These are phyloP conservation scores for Wickerhamiella vanderwaltii DNA, from an alignment of 805 yeast species.

Conservation along the genomic window DNA sequence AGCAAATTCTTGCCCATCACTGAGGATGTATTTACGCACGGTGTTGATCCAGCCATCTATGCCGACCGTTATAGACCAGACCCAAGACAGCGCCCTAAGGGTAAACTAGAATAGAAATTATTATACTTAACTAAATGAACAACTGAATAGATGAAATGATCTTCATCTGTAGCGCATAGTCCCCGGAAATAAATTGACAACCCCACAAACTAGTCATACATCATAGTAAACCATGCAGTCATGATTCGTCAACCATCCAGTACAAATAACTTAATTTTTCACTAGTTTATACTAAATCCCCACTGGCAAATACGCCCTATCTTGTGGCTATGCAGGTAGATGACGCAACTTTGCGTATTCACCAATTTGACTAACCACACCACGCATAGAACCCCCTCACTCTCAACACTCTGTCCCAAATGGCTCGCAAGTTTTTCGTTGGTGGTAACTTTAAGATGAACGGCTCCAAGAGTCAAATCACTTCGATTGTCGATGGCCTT, in stretches of 20 bases:
- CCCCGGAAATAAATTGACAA: no score
- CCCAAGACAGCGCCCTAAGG: background rate
- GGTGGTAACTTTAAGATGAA: conserved; percentile 99
- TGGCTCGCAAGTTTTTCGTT: conserved; percentile 88
- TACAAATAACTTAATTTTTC: no score
- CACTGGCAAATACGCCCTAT: no score
- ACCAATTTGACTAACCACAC: background rate
- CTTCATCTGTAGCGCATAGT: no score
- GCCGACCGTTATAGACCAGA: conserved; percentile 10
- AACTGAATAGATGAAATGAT: no score
- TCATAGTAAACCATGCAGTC: no score
- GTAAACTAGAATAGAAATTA: no score
- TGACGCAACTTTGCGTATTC: background rate
- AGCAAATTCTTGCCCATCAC: conserved; percentile 2
- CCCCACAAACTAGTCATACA: no score
- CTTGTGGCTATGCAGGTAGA: background rate
- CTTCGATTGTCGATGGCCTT: conserved; percentile 68
- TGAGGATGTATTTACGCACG: conserved; percentile 6
- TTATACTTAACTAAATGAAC: no score
- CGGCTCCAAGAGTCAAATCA: conserved; percentile 81
- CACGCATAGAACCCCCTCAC: background rate
- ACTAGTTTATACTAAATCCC: no score
- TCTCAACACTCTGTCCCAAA: conserved; percentile 3
- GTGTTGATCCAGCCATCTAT: conserved; percentile 1
- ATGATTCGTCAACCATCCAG: no score